Base-by-base conservation (phyloP, 1,139 yeast genomes). In the Schizosaccharomyces versatilis region DNA sequence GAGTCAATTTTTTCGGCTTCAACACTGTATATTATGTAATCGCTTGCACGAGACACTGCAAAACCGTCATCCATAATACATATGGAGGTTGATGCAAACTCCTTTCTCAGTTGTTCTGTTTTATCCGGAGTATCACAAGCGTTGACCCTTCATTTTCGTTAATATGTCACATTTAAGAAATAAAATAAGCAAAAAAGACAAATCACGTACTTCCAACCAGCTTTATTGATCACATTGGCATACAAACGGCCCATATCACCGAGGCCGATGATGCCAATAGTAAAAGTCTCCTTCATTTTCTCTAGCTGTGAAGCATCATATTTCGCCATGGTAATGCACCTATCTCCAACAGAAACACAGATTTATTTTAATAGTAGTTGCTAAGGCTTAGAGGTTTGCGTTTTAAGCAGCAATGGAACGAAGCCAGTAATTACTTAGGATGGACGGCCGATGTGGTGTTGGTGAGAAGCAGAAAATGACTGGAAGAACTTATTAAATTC, bases 161-260 rank as follows among this genome's bases (percentile, higher is more conserved):
- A 55, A 51, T 36, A 40, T 40, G 47, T 39, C 14, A 6, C 14
- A 39, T 12, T 12, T 2, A 3, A 14, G 14, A 12, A 39, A 39
- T 39, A 2, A 2, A 39, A 39, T 3, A 39, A 39, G 41, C 6
- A 39, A 39, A 12, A 39, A 7, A 1, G 36, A 36, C 17, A 9
- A 15, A 32, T 47, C 17, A 41, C 51, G 51, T 24, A 52, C 47
- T 6, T 15, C 95, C 95, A 85, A 1, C 97, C 97, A 1, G 88
- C 93, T 53, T 74, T 73, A 32, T 84, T 72, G 63, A 93, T 81
- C 56, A 81, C 69, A 15, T 73, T 72, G 58, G 97, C 97, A 63
- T 90, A 90, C 60, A 90, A 69, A 51, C 77, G 70, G 14, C 98
- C 98, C 98, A 90, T 90, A 66, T 90, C 98, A 36, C 98, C 98